Percentiles rank a stretch among this genome's conserved stretches.
These are phyloP conservation scores for Aquilaria yunnanensis DNA, from an alignment of 345 rosid genomes.

Conservation along the genomic window DNA sequence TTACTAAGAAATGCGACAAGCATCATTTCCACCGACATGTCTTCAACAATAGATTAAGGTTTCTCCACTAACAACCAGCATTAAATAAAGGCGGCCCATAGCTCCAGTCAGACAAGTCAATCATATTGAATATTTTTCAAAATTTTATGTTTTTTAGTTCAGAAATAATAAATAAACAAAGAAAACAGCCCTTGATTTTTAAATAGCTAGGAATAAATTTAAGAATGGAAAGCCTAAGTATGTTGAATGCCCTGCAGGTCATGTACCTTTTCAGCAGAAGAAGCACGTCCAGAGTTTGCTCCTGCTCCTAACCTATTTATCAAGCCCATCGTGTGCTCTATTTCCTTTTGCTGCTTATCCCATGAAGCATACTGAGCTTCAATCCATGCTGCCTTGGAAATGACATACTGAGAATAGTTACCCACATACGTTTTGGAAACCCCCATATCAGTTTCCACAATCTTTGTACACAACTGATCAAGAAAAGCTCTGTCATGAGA, in stretches of 20 bases:
- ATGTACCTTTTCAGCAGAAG: slow-evolving; percentile 89
- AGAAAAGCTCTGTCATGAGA: slow-evolving; percentile 97
- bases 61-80: not conserved
- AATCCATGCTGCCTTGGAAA: slow-evolving; percentile 68
- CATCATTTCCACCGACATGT: not conserved
- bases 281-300: slow-evolving; percentile 90
- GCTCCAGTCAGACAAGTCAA: too few species aligned
- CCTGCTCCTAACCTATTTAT: slow-evolving; percentile 79
- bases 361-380: slow-evolving; percentile 76
- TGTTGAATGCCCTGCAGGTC: not conserved
- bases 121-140: too few species aligned
- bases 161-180: slow-evolving; percentile 1
- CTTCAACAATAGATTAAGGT: not conserved
- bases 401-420: slow-evolving; percentile 78
- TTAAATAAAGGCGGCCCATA: not conserved
- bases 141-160: not conserved
- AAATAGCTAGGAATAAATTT: not conserved
- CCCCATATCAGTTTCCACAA: slow-evolving; percentile 97
- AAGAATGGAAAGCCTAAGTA: slow-evolving; percentile 1
- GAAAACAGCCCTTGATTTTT: not conserved
- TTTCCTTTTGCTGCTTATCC: slow-evolving; percentile 93
- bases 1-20: not conserved
- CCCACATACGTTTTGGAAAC: slow-evolving; percentile 79
- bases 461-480: slow-evolving; percentile 90
- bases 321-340: slow-evolving; percentile 69